Conservation (phyloP, 257 asterid species). For the Plantago ovata region DNA sequence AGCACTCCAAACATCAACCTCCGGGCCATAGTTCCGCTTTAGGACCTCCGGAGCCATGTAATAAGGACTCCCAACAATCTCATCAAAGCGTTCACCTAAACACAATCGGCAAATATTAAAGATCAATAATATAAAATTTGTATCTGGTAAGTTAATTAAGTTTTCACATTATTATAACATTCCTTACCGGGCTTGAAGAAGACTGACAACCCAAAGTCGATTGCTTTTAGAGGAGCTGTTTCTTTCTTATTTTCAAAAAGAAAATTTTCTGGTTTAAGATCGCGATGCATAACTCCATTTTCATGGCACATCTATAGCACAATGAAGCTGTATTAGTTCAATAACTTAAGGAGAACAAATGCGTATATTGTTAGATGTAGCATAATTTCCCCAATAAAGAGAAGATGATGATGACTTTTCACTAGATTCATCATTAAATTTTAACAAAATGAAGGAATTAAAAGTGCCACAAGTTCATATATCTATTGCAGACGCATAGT, state of each 20-base stretch:
- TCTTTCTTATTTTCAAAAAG: slow-evolving; percentile 64
- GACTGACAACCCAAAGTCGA: slow-evolving; percentile 63
- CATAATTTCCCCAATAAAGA: neutral
- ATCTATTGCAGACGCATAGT: too few species aligned
- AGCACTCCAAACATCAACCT: slow-evolving; percentile 74
- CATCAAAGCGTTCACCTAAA: slow-evolving; percentile 50
- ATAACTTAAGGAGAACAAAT: neutral
- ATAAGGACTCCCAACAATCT: slow-evolving; percentile 70
- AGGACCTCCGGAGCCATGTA: slow-evolving; percentile 77
- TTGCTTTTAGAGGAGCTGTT: slow-evolving; percentile 55
- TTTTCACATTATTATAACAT: too few species aligned
- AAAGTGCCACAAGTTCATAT: too few species aligned
- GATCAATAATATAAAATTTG: neutral
- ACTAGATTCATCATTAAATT: neutral
- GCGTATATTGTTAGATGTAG: neutral
- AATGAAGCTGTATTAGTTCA: neutral
- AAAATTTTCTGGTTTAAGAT: slow-evolving; percentile 71
- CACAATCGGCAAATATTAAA: neutral
- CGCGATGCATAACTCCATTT: slow-evolving; percentile 62
- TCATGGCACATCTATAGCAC: slow-evolving; percentile 52
- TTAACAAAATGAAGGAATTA: too few species aligned
- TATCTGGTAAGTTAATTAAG: too few species aligned
- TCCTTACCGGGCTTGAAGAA: slow-evolving; percentile 64
- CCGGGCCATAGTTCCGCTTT: slow-evolving; percentile 67
- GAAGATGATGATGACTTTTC: neutral